Percentiles rank a stretch among this genome's conserved stretches.
phyloP scores from a whole-genome alignment of 495 filamentous ascomycete species.

The Massariosphaeria phaeospora region DNA sequence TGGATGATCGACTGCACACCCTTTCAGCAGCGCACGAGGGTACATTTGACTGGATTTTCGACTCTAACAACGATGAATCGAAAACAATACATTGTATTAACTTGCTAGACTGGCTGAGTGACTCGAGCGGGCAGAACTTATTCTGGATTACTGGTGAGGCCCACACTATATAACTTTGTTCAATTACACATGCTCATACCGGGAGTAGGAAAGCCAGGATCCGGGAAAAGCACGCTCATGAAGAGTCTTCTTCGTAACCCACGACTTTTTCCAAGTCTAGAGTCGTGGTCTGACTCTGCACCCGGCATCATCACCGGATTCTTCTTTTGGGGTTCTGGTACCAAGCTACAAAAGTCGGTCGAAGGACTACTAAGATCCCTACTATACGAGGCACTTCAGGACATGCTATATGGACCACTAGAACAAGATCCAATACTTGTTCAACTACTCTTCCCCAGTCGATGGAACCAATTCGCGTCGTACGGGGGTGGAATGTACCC shows the following conservation, averaged over 20 bases:
- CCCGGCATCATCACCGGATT: conserved; percentile 7
- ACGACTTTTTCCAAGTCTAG: not conserved
- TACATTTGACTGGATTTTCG: conserved; percentile 20
- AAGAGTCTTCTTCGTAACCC: conserved; percentile 12
- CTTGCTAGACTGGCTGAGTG: conserved; percentile 10
- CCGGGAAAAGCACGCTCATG: conserved; percentile 19
- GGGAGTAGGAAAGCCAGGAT: conserved; percentile 12
- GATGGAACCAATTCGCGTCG: conserved; percentile 3
- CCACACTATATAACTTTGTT: too few species aligned
- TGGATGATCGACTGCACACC: conserved; percentile 5
- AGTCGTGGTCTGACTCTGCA: conserved; percentile 9
- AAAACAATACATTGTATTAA: not conserved
- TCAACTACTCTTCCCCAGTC: conserved; percentile 6
- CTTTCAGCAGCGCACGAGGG: conserved; percentile 4
- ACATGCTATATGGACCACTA: conserved; percentile 16
- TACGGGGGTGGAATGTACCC: conserved; percentile 4
- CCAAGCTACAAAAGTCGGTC: conserved; percentile 6
- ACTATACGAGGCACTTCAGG: conserved; percentile 19
- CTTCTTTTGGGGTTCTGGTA: conserved; percentile 24
- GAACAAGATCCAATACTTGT: conserved; percentile 8
- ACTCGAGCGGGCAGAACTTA: conserved; percentile 9
- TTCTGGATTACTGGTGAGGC: conserved; percentile 21
- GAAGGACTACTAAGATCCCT: conserved; percentile 11
- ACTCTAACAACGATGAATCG: not conserved
- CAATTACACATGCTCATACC: not conserved